These are phyloP conservation scores for Leccinum subfulvum DNA, from an alignment of 1,284 basidiomycete species.

Conservation along the genomic window DNA sequence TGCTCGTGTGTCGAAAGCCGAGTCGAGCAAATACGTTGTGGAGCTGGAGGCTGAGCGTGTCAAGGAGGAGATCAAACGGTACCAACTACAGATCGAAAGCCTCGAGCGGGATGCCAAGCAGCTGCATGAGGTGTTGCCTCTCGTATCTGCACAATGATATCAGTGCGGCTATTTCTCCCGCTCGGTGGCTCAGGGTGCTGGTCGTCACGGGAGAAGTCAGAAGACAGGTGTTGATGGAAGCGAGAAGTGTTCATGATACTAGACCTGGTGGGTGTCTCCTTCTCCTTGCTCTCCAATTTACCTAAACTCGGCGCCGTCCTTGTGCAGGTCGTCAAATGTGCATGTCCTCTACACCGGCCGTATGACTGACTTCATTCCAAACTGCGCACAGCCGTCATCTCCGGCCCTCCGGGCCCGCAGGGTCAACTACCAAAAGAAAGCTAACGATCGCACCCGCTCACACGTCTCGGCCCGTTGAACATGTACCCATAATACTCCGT, in stretches of 20 bases:
- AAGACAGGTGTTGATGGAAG: slow-evolving; percentile 32
- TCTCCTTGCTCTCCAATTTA: neutral
- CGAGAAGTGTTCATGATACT: slow-evolving; percentile 29
- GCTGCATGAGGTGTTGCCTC: slow-evolving; percentile 35
- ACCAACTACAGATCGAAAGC: slow-evolving; percentile 48
- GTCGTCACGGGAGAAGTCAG: slow-evolving; percentile 17
- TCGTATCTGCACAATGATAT: slow-evolving; percentile 36
- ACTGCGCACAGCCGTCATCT: slow-evolving; percentile 69
- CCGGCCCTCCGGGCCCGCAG: slow-evolving; percentile 74
- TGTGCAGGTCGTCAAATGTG: slow-evolving; percentile 72
- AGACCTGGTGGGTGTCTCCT: slow-evolving; percentile 24
- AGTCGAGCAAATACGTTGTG: slow-evolving; percentile 45
- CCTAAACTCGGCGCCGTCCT: neutral
- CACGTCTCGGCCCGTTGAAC: neutral
- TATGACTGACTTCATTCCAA: slow-evolving; percentile 10
- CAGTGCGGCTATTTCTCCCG: slow-evolving; percentile 16
- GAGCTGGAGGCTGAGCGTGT: slow-evolving; percentile 47
- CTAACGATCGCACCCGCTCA: slow-evolving; percentile 40
- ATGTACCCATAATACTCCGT: slow-evolving; percentile 70
- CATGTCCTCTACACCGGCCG: neutral
- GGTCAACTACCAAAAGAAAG: slow-evolving; percentile 87
- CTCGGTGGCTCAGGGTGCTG: slow-evolving; percentile 9
- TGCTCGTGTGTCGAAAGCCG: slow-evolving; percentile 39
- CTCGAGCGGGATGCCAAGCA: slow-evolving; percentile 49
- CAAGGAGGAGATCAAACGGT: slow-evolving; percentile 47